A percentile compares a stretch with the other conserved stretches of the same genome.
phyloP scores from a whole-genome alignment of 108 stramenopile genomes.

The Epithemia pelagica region DNA sequence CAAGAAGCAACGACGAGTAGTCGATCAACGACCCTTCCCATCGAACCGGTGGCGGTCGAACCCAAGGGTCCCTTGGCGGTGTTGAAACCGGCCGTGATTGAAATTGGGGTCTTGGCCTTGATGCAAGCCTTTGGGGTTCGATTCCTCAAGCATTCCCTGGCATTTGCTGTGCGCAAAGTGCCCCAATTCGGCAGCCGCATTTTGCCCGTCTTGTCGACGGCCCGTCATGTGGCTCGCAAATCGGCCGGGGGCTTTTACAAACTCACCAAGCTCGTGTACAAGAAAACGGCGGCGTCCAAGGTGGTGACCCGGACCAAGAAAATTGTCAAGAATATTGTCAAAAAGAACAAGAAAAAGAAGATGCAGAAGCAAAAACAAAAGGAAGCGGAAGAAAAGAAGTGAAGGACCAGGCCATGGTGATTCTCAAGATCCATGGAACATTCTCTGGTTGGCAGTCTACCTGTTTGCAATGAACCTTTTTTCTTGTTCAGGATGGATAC shows the following conservation, averaged over 20 bases:
- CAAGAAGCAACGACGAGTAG: background rate
- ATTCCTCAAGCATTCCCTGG: background rate
- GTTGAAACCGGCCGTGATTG: constrained; percentile 1
- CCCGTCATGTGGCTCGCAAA: too few relatives aligned
- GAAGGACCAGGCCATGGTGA: too few relatives aligned
- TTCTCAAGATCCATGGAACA: too few relatives aligned
- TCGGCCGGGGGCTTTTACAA: background rate
- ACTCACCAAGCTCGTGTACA: background rate
- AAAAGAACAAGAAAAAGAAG: background rate
- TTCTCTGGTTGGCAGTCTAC: too few relatives aligned
- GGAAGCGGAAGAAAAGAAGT: background rate
- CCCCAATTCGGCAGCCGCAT: background rate
- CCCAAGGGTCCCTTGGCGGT: background rate
- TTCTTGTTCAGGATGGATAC: too few relatives aligned
- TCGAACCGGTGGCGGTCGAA: background rate
- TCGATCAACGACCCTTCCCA: background rate
- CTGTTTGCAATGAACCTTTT: too few relatives aligned
- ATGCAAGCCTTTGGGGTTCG: constrained; percentile 1
- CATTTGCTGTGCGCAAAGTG: background rate
- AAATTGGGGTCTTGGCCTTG: background rate
- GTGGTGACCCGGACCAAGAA: constrained; percentile 1
- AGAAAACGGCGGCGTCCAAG: constrained; percentile 6
- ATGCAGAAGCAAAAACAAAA: background rate
- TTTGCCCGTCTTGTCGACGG: background rate
- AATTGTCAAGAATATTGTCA: background rate